A percentile compares a stretch with the other conserved stretches of the same genome.
Conservation (phyloP, 2,329 filamentous ascomycete species). For the Penicillium sp. region DNA sequence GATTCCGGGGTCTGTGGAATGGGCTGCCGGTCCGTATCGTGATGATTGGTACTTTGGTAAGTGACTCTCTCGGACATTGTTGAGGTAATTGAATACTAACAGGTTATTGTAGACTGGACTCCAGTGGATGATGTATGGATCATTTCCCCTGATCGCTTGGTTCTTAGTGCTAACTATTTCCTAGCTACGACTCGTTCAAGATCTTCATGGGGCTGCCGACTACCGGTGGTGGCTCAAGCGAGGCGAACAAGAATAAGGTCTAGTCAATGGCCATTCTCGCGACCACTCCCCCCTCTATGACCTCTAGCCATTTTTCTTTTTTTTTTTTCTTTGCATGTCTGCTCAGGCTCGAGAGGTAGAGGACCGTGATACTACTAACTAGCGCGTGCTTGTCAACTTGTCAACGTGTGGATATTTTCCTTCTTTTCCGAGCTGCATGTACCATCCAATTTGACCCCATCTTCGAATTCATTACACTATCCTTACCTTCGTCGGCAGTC, state of each 20-base stretch:
- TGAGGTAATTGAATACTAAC: slow-evolving; percentile 22
- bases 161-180: slow-evolving; percentile 29
- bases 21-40: slow-evolving; percentile 83
- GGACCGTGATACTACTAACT: not conserved
- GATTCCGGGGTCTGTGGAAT: slow-evolving; percentile 88
- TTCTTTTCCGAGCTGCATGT: not conserved
- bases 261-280: slow-evolving; percentile 17
- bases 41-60: slow-evolving; percentile 75
- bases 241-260: slow-evolving; percentile 50
- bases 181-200: slow-evolving; percentile 74
- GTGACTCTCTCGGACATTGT: slow-evolving; percentile 14
- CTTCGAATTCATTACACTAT: not conserved
- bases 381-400: not conserved
- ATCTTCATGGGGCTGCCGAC: slow-evolving; percentile 87
- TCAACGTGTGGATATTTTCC: not conserved
- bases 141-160: not conserved
- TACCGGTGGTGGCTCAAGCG: slow-evolving; percentile 69
- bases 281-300: not conserved
- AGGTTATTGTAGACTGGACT: slow-evolving; percentile 63
- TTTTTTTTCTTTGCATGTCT: not conserved
- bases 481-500: not conserved
- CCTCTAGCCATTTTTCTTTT: not conserved
- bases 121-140: slow-evolving; percentile 88
- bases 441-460: not conserved
- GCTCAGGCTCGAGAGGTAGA: not conserved